Base-by-base conservation (phyloP, 352 stramenopile genomes). In the Phytophthora syringae region DNA sequence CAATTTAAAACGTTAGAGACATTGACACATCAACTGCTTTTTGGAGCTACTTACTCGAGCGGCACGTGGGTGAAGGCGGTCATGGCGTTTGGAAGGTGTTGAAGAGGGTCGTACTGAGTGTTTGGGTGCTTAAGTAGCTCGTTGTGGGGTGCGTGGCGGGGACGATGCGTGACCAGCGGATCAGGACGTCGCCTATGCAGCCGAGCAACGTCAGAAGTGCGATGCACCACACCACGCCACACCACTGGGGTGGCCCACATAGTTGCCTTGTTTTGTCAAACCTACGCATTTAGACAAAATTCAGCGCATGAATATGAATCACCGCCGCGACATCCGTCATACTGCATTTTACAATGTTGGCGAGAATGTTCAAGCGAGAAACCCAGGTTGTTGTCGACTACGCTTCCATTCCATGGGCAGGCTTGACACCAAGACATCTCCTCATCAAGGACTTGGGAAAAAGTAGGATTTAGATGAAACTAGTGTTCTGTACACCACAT, bases 31-130 rank as follows among this genome's bases (percentile, higher is more conserved):
- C 13, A 20, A 24, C 16, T 32, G 22, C n/a, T 25, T 32, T 32
- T 32, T 32, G 27, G 27, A n/a, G n/a, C 9, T 11, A 36, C 63
- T 32, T 59, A 82, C 76, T 74, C 61, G 49, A 84, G 72, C 27
- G 76, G 73, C 13, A 84, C 60, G 18, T 70, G 67, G n/a, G 62
- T 70, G 48, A 76, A 65, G 9, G 49, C 56, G 11, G 66, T 74
- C 73, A 77, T 77, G 44, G n/a, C 3, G 20, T 43, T 49, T 15
- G 22, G 18, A 36, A 20, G 34, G 7, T 4, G 39, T 16, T 43
- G 56, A 28, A 44, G 45, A 59, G 45, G n/a, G 13, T 36, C 18
- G 12, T 12, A 2, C 5, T 40, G 43, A n/a, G n/a, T 6, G 32
- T 56, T 60, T 24, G 20, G 63, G 44, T 32, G 51, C 50, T 67